A percentile compares a stretch with the other conserved stretches of the same genome.
Evolutionary conservation across 306 rosid genomes (phyloP).

Genomic region (Malus sieversii): DNA sequence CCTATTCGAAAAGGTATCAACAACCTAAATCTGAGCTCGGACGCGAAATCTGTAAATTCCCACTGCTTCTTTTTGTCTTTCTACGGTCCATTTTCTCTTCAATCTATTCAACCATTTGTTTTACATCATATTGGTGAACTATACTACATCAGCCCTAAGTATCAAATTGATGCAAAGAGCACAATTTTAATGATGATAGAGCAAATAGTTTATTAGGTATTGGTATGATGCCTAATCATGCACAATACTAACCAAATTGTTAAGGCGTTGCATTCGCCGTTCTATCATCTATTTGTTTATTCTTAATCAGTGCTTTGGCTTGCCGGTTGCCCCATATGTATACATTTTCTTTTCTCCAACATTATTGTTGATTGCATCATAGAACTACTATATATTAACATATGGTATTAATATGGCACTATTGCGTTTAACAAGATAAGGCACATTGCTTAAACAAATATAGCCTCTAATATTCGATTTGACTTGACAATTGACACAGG

Average conservation of each 20-base stretch:
- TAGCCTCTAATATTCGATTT: neutral
- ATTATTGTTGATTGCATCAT: neutral
- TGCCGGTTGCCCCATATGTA: neutral
- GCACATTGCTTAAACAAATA: neutral
- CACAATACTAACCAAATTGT: neutral
- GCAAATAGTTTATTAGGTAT: neutral
- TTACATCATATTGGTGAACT: too few relatives aligned
- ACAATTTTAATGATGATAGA: too few relatives aligned
- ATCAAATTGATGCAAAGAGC: too few relatives aligned
- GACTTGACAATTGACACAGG: neutral
- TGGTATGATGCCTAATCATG: neutral
- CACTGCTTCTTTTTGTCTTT: too few relatives aligned
- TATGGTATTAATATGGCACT: neutral
- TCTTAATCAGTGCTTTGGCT: neutral
- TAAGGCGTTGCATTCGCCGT: neutral
- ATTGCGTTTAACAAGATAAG: neutral
- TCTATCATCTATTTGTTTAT: neutral
- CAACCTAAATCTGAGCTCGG: too few relatives aligned
- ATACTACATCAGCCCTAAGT: too few relatives aligned
- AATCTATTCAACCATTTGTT: too few relatives aligned
- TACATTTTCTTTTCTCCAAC: neutral
- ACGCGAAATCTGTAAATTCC: too few relatives aligned
- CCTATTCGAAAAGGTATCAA: too few relatives aligned
- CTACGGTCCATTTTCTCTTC: too few relatives aligned
- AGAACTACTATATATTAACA: neutral